Evolutionary conservation across 2,329 filamentous ascomycete species (phyloP).

Genomic region (Dendryphion nanum): DNA sequence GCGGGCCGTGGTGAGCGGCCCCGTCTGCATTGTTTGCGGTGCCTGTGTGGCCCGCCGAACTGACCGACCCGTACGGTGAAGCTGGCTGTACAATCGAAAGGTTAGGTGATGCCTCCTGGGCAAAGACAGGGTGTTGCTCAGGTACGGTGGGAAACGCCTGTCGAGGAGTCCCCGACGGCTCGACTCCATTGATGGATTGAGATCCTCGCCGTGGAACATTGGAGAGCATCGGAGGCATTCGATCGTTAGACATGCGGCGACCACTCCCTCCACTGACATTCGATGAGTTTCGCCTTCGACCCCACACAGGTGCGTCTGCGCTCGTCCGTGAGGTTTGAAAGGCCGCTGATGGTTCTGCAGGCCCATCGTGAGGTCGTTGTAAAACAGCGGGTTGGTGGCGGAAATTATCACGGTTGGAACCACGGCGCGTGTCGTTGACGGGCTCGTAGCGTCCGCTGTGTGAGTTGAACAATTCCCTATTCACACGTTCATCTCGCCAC

Average conservation of each 20-base stretch:
- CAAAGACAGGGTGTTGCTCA: slow-evolving; percentile 17
- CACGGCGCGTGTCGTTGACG: slow-evolving; percentile 71
- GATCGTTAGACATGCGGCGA: slow-evolving; percentile 60
- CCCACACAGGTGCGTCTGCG: slow-evolving; percentile 63
- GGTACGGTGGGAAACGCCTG: slow-evolving; percentile 14
- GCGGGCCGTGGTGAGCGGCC: not conserved
- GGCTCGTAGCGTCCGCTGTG: slow-evolving; percentile 92
- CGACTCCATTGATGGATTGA: slow-evolving; percentile 29
- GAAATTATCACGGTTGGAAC: slow-evolving; percentile 65
- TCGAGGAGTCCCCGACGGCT: slow-evolving; percentile 21
- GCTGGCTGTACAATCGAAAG: slow-evolving; percentile 30
- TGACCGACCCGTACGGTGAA: slow-evolving; percentile 35
- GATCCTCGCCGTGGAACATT: slow-evolving; percentile 29
- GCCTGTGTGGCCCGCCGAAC: slow-evolving; percentile 23
- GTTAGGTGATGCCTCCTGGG: slow-evolving; percentile 30
- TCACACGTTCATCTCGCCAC: slow-evolving; percentile 71
- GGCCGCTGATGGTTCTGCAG: slow-evolving; percentile 79
- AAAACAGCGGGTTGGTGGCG: slow-evolving; percentile 77
- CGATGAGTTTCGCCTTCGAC: slow-evolving; percentile 79
- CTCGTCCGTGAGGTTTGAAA: slow-evolving; percentile 78
- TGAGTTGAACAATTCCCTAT: slow-evolving; percentile 88
- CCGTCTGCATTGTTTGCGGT: slow-evolving; percentile 26
- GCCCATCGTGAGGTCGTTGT: slow-evolving; percentile 68
- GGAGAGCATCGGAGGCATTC: slow-evolving; percentile 42
- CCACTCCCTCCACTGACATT: slow-evolving; percentile 85